Base-by-base conservation (phyloP, 2,329 filamentous ascomycete species). In the Tolypocladium paradoxum region DNA sequence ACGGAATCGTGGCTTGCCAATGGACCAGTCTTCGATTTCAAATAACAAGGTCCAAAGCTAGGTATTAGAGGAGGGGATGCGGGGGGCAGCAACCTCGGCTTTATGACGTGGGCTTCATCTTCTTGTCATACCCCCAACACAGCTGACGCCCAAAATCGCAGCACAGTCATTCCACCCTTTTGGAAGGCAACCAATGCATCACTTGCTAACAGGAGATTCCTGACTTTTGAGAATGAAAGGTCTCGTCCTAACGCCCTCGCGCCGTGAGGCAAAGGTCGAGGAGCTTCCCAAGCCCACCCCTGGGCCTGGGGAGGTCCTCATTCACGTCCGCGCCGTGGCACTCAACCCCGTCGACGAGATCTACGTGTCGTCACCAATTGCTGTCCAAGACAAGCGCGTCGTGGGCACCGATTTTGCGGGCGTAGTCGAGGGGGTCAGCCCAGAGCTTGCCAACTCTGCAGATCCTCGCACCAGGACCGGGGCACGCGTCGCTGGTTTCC, bases 371-470 rank as follows among this genome's bases (percentile, higher is more conserved):
- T 57, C 68, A 2, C 72, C 70, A 0, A 63, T 73, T 14, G 70
- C 61, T 1, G 33, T 48, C 7, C 38, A 59, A 43, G 37, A 65
- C 53, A 36, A 64, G 4, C 63, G 70, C 1, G 58, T 65, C 0
- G 54, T 74, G 1, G 72, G 73, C 6, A 72, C 65, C 45, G 72
- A 74, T 53, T 75, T 75, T 46, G 64, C 72, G 0, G 72, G 72
- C 3, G 48, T 59, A 0, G 58, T 74, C 16, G 58, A 64, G 0
- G 54, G 58, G 6, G 53, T 60, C 12, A 58, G 55, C 7, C 22
- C 38, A 1, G 58, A 56, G 1, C 56, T 61, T 6, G 49, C 16
- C n/a, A 48, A 18, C 2, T 53, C 22, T 4, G 33, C 40, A 2
- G 60, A 63, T 51, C 6, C 46, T 1, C 56, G 62, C 8, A 46